Evolutionary conservation across 805 yeast species (phyloP), one percentile per base, ranked within the genome.

Genomic region (Torulaspora delbrueckii): DNA sequence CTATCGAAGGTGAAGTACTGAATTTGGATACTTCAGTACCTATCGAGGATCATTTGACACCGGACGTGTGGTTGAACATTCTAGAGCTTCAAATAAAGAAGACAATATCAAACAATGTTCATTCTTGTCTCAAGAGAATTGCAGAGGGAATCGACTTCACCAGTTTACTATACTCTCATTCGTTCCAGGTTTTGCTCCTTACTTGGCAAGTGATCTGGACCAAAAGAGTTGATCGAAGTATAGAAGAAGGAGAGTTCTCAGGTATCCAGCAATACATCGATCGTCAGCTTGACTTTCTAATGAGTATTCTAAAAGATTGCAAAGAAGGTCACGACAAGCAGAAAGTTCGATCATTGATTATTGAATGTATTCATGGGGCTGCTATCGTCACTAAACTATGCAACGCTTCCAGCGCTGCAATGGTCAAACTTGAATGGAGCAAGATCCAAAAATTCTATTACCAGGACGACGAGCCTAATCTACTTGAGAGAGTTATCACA

Each of bases 1-100:
- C 96, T n/a, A 67, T 71, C 0, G 84, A 86, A 52, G 84, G 81
- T 0, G 98, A 90, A 57, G 35, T 25, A 0, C 61, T 88, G 2
- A 5, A 9, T 0, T 66, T 86, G 2, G 31, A 32, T 0, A 55
- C 60, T 2, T 73, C 78, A 0, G 70, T 88, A 0, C 66, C 76
- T 0, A 50, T 79, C 3, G 56, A 62, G 0, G 2, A 8, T 12
- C 23, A 34, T 5, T 16, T n/a, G 19, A 23, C 31, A 13, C 66
- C 73, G 9, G 59, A 59, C 33, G 84, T 79, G 18, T 83, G 95
- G 88, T 63, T 90, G 42, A 53, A 61, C 2, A 69, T 65, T 12
- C 63, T 90, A 2, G 96, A 88, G 43, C 42, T 48, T 0, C 78
- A 75, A 45, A 65, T 82, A 13, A 77, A 72, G 43, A 25, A 54